Percentiles rank a stretch among this genome's conserved stretches.
These are phyloP conservation scores for Leersia perrieri DNA, from an alignment of 176 grass and related monocot species.

Conservation along the genomic window DNA sequence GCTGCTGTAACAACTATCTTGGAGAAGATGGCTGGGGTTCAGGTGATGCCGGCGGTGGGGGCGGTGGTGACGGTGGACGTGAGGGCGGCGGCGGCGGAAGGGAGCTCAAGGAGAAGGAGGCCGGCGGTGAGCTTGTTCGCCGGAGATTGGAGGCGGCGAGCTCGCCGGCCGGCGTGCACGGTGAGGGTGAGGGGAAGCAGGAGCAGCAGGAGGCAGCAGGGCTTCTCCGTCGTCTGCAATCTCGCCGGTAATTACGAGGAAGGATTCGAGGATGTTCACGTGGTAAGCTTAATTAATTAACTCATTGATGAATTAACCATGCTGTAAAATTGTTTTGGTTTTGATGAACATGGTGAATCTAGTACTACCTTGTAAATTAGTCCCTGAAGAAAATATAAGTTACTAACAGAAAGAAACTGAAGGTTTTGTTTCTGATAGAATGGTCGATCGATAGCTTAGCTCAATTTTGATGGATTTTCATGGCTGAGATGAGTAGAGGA, in stretches of 20 bases:
- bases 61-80: slow-evolving; percentile 24
- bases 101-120: too few relatives aligned
- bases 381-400: too few relatives aligned
- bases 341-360: not conserved
- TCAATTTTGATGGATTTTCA: not conserved
- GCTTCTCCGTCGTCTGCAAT: slow-evolving; percentile 45
- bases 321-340: not conserved
- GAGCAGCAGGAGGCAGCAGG: not conserved
- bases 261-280: slow-evolving; percentile 56
- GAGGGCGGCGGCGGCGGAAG: slow-evolving; percentile 11
- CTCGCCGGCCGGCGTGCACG: slow-evolving; percentile 38
- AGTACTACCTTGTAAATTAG: not conserved
- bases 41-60: slow-evolving; percentile 37
- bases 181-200: not conserved
- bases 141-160: slow-evolving; percentile 31
- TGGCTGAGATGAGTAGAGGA: not conserved
- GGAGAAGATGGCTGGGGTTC: slow-evolving; percentile 29
- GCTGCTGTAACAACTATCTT: not conserved
- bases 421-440: not conserved
- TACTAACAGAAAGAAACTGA: not conserved
- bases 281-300: too few relatives aligned
- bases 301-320: too few relatives aligned
- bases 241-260: slow-evolving; percentile 69
- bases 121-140: not conserved
- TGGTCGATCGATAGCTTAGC: not conserved